A percentile compares a stretch with the other conserved stretches of the same genome.
Evolutionary conservation across 1,284 basidiomycete genomes (phyloP).

Genomic region (Volvariella volvacea): DNA sequence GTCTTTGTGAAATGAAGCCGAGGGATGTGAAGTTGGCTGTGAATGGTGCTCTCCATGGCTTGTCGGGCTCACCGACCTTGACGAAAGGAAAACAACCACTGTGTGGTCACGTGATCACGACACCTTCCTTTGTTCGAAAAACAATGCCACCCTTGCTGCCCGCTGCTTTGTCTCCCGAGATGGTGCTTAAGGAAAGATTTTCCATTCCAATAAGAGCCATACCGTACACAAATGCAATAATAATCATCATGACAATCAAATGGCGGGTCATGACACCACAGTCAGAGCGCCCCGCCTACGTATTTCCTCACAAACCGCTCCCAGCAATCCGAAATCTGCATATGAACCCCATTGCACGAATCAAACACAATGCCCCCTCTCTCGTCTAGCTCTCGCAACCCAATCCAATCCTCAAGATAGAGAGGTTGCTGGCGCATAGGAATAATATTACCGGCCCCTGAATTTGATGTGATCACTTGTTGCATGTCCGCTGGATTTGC

Average conservation of each 20-base stretch:
- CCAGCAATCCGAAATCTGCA: slow-evolving; percentile 71
- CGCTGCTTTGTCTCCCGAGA: too few species aligned
- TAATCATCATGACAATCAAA: not conserved
- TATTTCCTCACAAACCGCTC: slow-evolving; percentile 42
- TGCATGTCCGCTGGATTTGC: slow-evolving; percentile 7
- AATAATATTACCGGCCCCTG: slow-evolving; percentile 35
- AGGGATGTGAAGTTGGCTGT: slow-evolving; percentile 23
- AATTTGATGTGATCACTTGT: slow-evolving; percentile 16
- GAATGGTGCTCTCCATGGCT: slow-evolving; percentile 14
- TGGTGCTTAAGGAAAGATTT: too few species aligned
- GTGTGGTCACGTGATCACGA: not conserved
- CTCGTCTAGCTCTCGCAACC: slow-evolving; percentile 72
- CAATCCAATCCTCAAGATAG: slow-evolving; percentile 87
- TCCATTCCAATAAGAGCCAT: too few species aligned
- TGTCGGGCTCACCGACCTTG: not conserved
- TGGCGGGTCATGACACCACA: not conserved
- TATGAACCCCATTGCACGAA: slow-evolving; percentile 77
- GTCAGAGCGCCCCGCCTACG: slow-evolving; percentile 25
- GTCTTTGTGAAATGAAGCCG: slow-evolving; percentile 37
- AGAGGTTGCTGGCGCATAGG: slow-evolving; percentile 73
- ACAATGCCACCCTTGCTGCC: too few species aligned
- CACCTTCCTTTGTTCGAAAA: too few species aligned
- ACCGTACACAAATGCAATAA: too few species aligned
- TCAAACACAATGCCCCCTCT: slow-evolving; percentile 56
- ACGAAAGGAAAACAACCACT: not conserved